Conservation (phyloP, 78 protist genomes). For the Bodo saltans region DNA sequence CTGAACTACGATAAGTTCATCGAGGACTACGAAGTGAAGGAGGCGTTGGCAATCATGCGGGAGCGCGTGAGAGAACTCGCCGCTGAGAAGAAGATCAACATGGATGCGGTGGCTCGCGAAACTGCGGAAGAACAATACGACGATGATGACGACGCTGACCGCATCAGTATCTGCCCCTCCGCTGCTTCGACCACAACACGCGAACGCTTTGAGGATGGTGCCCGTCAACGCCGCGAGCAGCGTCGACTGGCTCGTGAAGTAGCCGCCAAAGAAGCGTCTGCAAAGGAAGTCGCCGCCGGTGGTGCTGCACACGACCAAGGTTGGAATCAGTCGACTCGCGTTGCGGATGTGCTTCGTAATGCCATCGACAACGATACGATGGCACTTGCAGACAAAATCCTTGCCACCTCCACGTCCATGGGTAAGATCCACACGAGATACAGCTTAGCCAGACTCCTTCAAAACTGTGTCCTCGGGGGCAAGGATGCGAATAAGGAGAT, state of each 20-base stretch:
- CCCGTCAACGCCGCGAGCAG: neutral
- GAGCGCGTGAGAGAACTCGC: slow-evolving; percentile 22
- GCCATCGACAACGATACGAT: neutral
- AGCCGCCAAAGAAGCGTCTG: neutral
- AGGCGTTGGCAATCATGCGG: slow-evolving; percentile 25
- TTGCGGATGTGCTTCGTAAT: neutral
- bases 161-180: neutral
- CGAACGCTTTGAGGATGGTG: no score
- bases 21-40: slow-evolving; percentile 19
- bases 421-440: slow-evolving; percentile 8
- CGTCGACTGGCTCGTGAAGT: neutral
- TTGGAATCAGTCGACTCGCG: neutral
- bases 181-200: neutral
- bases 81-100: neutral
- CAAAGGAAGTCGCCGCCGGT: no score
- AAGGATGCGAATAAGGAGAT: neutral
- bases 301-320: neutral
- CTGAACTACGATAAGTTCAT: slow-evolving; percentile 10
- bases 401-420: neutral
- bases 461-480: neutral
- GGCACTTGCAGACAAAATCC: neutral
- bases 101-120: neutral
- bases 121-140: neutral
- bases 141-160: neutral
- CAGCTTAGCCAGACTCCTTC: neutral